phyloP scores from a whole-genome alignment of 805 yeast genomes.

The Yamadazyma paraphyllophila region DNA sequence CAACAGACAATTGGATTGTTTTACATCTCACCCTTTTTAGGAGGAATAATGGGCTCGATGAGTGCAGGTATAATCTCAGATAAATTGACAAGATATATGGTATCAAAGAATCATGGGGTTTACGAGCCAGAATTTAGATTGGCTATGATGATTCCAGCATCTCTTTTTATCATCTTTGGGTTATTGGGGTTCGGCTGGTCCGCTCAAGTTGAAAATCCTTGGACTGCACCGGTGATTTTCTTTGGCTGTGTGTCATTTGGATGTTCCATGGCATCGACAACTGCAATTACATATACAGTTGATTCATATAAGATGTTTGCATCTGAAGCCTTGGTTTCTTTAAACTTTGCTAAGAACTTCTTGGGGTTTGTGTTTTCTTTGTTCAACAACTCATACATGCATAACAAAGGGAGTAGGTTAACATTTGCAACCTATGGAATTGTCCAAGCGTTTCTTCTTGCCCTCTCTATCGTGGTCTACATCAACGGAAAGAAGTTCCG shows the following conservation, averaged over 20 bases:
- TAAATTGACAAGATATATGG: conserved; percentile 42
- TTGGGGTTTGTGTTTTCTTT: conserved; percentile 56
- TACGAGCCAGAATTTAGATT: conserved; percentile 65
- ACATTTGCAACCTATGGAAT: conserved; percentile 53
- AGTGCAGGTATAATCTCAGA: conserved; percentile 53
- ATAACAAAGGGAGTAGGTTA: conserved; percentile 40
- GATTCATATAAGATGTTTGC: conserved; percentile 59
- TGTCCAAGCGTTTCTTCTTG: conserved; percentile 47
- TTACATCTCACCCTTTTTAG: conserved; percentile 55
- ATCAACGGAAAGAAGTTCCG: conserved; percentile 52
- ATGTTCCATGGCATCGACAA: conserved; percentile 58
- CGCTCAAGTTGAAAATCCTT: conserved; percentile 40
- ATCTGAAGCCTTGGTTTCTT: conserved; percentile 55
- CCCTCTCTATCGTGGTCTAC: conserved; percentile 51
- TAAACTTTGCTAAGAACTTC: conserved; percentile 53
- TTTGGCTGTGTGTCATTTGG: conserved; percentile 59
- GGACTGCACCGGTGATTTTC: conserved; percentile 60
- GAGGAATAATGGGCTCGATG: conserved; percentile 57
- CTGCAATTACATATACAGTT: conserved; percentile 58
- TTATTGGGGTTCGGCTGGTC: conserved; percentile 68
- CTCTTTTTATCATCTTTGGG: conserved; percentile 47
- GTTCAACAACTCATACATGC: conserved; percentile 49
- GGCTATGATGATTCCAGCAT: conserved; percentile 49
- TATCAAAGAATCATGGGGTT: conserved; percentile 47
- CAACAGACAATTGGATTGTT: conserved; percentile 50